Evolutionary conservation across 225 moss, liverwort and hornwort genomes (phyloP), one percentile per base, ranked within the genome.

Genomic region (Asterella californica): DNA sequence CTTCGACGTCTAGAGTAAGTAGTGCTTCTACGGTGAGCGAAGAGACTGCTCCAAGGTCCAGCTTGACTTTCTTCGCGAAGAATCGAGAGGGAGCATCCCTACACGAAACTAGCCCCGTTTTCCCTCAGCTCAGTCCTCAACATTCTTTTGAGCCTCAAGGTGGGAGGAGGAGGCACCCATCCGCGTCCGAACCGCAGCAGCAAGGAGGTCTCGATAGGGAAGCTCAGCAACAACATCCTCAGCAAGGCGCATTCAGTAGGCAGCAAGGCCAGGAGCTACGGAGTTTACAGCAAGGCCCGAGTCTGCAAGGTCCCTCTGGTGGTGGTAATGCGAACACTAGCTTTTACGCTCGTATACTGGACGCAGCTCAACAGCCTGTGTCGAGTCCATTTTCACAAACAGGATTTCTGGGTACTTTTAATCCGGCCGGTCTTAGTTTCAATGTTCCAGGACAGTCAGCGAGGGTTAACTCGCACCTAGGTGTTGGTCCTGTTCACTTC

Each of bases 301-400:
- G 72, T 45, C 79, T 79, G 57, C 73, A 62, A 10, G 76, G 60
- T 59, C 14, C 24, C 22, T 38, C 76, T 33, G 34, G 75, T 10
- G 66, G 37, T 22, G 87, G 79, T 55, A 87, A 87, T 82, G 89
- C 87, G 17, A 89, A 85, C 61, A 81, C 85, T 42, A 87, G 76
- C 25, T 89, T 87, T 80, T 89, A 85, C 66, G 82, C 85, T 71
- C 79, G 87, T 64, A 89, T 87, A 72, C 37, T 79, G 19, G 87
- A 86, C 76, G 87, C 83, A 10, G 85, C 85, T 50, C 89, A 85
- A 38, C 84, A 81, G 46, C 80, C 83, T 42, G 52, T 34, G 38
- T 57, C 80, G 46, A 78, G 72, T 48, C 75, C 82, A 66, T 83
- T 74, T 78, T 78, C 83, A 22, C 87, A 89, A 82, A 65, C 80